Base-by-base conservation (phyloP, 2,329 filamentous ascomycete species). In the Colletotrichum spinosum region DNA sequence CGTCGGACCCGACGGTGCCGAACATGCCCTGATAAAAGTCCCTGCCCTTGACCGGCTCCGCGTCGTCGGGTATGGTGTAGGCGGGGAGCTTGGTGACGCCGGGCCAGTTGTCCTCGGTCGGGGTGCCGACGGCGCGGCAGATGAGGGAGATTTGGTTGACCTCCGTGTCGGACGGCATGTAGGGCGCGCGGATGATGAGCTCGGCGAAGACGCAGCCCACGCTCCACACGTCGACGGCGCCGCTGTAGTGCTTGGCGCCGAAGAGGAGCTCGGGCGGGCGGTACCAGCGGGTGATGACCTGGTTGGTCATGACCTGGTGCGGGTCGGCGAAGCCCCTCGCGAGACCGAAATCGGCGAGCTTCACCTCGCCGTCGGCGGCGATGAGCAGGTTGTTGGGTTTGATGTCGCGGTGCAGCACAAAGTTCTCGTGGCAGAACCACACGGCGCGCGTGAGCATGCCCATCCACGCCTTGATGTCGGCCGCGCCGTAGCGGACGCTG, bases 351-450 rank as follows among this genome's bases (percentile, higher is more conserved):
- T 99, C 96, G 41, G 95, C 96, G 55, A 99, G 88, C 78, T 98
- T 98, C 74, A 99, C 89, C 74, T 95, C 92, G 53, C 96, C 95
- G 75, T 97, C 92, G 46, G 93, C 92, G 25, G 94, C 94, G 72
- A 99, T 97, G 65, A 99, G 85, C 79, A 98, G 82, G 81, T 99
- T 99, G 86, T 98, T 98, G 52, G 95, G 95, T 80, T 99, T 99
- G 83, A 99, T 98, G 83, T 99, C 96, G 72, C 96, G 92, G 80
- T 99, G 96, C 37, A 99, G 85, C 15, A 99, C 88, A 72, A 91
- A 95, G 77, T 96, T 97, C 75, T 94, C 92, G 78, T 99, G 96
- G 78, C 96, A 98, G 83, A 97, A 99, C 90, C 93, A 97, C 35
- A 98, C 89, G 34, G 92, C 96, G 46, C 95, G 90, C 35, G 87